These are phyloP conservation scores for Podospora anserina DNA, from an alignment of 495 filamentous ascomycete genomes.

Conservation along the genomic window DNA sequence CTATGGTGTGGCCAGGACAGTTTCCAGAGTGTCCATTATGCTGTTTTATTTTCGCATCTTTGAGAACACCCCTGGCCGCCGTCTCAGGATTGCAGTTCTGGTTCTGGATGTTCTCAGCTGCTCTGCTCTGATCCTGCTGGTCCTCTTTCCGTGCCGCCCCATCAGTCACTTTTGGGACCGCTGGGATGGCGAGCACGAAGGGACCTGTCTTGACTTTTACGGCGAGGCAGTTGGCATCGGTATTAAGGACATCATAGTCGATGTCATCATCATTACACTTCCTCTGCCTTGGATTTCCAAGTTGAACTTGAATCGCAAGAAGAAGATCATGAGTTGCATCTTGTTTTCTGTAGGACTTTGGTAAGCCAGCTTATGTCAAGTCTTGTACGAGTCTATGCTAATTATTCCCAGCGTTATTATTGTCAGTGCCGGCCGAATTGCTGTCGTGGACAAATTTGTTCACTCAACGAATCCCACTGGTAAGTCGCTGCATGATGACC, in stretches of 20 bases:
- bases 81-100: neutral
- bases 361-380: neutral
- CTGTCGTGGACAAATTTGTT: slow-evolving; percentile 6
- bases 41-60: slow-evolving; percentile 6
- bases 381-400: no score
- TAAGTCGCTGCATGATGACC: neutral
- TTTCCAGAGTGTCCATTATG: neutral
- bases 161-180: neutral
- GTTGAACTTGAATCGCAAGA: slow-evolving; percentile 4
- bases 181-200: neutral
- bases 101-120: neutral
- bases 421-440: neutral
- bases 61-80: slow-evolving; percentile 3
- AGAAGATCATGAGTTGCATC: neutral
- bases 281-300: neutral
- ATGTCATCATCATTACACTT: neutral
- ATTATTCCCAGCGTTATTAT: neutral
- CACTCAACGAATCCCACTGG: slow-evolving; percentile 1
- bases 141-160: neutral
- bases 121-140: neutral
- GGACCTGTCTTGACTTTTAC: slow-evolving; percentile 1
- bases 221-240: neutral
- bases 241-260: slow-evolving; percentile 1
- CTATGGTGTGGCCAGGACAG: neutral
- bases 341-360: slow-evolving; percentile 7